Evolutionary conservation across 2,329 filamentous ascomycete species (phyloP), one percentile per base, ranked within the genome.

Genomic region (Venturia pyrina): DNA sequence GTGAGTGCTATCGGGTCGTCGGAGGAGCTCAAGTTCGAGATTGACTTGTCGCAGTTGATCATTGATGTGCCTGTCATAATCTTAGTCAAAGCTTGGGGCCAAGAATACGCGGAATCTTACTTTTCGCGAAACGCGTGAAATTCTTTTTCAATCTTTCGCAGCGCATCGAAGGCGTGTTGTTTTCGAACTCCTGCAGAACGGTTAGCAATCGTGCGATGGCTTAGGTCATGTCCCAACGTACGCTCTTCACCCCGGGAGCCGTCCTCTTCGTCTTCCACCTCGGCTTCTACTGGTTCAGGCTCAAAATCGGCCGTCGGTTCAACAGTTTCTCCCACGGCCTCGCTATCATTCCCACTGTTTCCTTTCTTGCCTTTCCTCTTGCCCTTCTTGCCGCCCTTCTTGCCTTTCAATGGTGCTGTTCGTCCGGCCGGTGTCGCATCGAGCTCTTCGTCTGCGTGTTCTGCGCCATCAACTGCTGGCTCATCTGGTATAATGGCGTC

Each of bases 11-110:
- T 83, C 80, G 1, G 83, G 78, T 66, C 83, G 80, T 62, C 79
- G 80, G 60, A 89, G 79, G 75, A 87, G 80, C 59, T 83, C 81
- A 62, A 89, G 78, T 75, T 89, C 86, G 63, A 81, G 79, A 68
- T 96, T 92, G 65, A 96, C 81, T 72, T 90, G 87, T 63, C 90
- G 88, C 28, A 99, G 83, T 68, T 91, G 86, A 75, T 98, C 93
- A 73, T 95, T 91, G 75, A 93, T 24, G 41, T 65, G 66, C 34
- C 67, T 68, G 44, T 24, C 17, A 28, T 15, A n/a, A 28, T 41
- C 95, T 66, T 56, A 64, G 60, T 13, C 15, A 32, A 32, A 65
- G 43, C 21, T 43, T 41, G 53, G 32, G 11, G 17, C 43, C 21
- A 48, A 67, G 37, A 13, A 19, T 40, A 17, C 41, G 24, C 40